These are phyloP conservation scores for Gastrolobium bilobum DNA, from an alignment of 306 rosid species.

Conservation along the genomic window DNA sequence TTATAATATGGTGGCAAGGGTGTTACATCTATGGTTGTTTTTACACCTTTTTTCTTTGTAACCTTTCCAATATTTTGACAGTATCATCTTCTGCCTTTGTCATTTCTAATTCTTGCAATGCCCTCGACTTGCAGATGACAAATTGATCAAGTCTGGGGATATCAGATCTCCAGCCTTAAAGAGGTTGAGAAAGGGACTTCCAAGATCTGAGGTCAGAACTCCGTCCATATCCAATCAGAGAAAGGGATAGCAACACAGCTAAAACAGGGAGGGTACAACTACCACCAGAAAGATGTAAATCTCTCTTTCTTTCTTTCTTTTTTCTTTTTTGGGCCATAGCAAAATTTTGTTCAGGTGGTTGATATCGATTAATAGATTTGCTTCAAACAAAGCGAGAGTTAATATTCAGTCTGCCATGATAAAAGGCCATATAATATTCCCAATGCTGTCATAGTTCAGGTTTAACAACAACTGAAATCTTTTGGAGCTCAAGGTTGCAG, in stretches of 20 bases:
- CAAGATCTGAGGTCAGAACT: neutral
- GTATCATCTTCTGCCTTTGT: constrained; percentile 16
- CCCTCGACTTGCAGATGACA: constrained; percentile 41
- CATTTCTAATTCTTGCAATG: constrained; percentile 31
- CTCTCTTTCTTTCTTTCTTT: neutral
- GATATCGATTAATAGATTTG: neutral
- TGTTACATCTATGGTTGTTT: neutral
- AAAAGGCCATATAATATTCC: neutral
- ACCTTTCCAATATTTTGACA: neutral
- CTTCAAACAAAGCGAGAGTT: neutral
- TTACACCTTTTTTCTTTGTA: neutral
- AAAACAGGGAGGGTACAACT: neutral
- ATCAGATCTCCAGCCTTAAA: neutral
- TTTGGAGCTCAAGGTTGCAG: neutral
- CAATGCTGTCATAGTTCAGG: constrained; percentile 8
- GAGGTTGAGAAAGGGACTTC: constrained; percentile 50
- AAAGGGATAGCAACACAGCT: constrained; percentile 3
- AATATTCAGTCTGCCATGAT: neutral
- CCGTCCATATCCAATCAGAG: neutral
- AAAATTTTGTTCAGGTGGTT: constrained; percentile 6
- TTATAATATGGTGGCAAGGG: neutral
- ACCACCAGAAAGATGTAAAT: neutral
- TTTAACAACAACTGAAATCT: neutral
- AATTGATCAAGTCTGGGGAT: neutral
- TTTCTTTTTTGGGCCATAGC: neutral